Base-by-base conservation (phyloP, 2,329 filamentous ascomycete genomes). In the Microdochium nivale region DNA sequence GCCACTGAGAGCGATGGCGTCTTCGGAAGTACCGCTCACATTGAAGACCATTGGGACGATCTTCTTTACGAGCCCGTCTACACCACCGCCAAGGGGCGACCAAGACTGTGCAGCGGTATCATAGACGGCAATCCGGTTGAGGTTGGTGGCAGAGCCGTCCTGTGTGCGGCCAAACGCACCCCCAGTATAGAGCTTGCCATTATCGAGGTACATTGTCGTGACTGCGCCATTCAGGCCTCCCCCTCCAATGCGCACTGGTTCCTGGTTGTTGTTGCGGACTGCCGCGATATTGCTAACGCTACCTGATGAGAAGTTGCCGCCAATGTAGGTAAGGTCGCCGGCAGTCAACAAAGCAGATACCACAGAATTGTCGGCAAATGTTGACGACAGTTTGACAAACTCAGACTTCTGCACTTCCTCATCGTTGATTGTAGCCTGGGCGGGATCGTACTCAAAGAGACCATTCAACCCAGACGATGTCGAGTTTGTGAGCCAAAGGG, bases 391-490 rank as follows among this genome's bases (percentile, higher is more conserved):
- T 60, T 79, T 77, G 67, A 95, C 86, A 63, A 96, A 84, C 16
- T 83, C 77, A 1, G 90, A 96, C 25, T 78, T 77, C 14, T 81
- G 75, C 53, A 95, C 83, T 57, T 88, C 72, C 24, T 73, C 78
- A 1, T 76, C 76, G 56, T 82, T 76, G 32, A 87, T 72, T 0
- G 75, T 74, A 13, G 76, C 72, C 53, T 77, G 64, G 19, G 75
- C 77, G 0, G 91, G 88, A 59, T 95, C 80, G 64, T 88, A 96
- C 62, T 97, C 94, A 65, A 88, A 97, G 1, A 99, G 72, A 9
- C 90, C 90, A 63, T 96, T 96, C 50, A 99, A 73, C 2, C 88
- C 88, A 49, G 87, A 88, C 2, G 40, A 44, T 47, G 84, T 88
- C 2, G 87, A 86, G 56, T 83, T 84, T 57, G 85, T 77, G 47